Evolutionary conservation across 495 filamentous ascomycete genomes (phyloP).

Genomic region (Aspergillus sclerotioniger): DNA sequence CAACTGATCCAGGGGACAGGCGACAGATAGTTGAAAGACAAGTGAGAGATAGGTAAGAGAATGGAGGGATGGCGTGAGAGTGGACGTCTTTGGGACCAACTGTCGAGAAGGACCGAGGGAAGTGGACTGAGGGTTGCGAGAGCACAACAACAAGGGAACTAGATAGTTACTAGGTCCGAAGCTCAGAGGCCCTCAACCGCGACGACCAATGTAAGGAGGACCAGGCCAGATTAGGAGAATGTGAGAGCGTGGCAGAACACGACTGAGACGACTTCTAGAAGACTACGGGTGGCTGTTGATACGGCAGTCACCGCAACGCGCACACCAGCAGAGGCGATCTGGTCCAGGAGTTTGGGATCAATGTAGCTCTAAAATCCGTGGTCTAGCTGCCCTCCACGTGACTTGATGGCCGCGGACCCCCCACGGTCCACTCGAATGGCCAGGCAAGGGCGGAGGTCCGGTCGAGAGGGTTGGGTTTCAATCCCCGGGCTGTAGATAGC

Average conservation of each 20-base stretch:
- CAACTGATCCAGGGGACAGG: not conserved
- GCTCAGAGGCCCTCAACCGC: conserved; percentile 5
- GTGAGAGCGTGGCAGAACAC: not conserved
- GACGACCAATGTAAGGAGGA: conserved; percentile 7
- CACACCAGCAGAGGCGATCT: conserved; percentile 16
- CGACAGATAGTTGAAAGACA: not conserved
- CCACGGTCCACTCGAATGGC: not conserved
- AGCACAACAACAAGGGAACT: not conserved
- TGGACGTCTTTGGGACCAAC: not conserved
- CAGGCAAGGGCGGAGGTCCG: not conserved
- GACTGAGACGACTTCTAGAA: not conserved
- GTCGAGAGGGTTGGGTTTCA: not conserved
- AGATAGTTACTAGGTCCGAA: conserved; percentile 15
- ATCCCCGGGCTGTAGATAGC: not conserved
- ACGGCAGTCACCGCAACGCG: conserved; percentile 14
- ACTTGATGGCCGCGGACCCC: conserved; percentile 9
- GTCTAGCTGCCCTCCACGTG: conserved; percentile 26
- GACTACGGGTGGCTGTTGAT: conserved; percentile 6
- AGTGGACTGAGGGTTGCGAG: not conserved
- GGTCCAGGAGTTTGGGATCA: conserved; percentile 20
- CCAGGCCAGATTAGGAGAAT: conserved; percentile 8
- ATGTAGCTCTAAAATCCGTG: conserved; percentile 25
- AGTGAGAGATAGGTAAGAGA: not conserved
- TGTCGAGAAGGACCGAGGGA: not conserved
- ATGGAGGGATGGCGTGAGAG: not conserved